Percentiles rank a stretch among this genome's conserved stretches.
These are phyloP conservation scores for Aureobasidium sp. DNA, from an alignment of 2,329 filamentous ascomycete species.

Conservation along the genomic window DNA sequence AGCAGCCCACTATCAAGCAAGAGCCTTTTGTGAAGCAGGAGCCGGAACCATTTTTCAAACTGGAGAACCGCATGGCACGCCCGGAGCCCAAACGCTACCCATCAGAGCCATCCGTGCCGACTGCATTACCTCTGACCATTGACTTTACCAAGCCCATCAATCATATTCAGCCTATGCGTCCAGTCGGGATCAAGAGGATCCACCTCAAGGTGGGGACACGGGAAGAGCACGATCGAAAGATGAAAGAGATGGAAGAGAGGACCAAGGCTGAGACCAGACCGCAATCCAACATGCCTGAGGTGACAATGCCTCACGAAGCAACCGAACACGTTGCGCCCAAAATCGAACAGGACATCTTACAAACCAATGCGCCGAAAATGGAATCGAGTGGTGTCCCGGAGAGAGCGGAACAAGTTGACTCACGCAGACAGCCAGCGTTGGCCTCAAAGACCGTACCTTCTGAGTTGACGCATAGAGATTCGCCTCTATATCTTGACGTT, in stretches of 20 bases:
- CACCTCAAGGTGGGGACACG: constrained; percentile 52
- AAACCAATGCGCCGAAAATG: rapidly evolving
- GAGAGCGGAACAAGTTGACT: background rate
- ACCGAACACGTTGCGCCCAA: background rate
- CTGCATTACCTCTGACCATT: constrained; percentile 9
- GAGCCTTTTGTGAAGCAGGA: background rate
- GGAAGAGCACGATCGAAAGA: constrained; percentile 47
- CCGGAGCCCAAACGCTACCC: constrained; percentile 2
- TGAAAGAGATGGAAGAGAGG: constrained; percentile 38
- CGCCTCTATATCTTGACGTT: background rate
- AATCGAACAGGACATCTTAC: background rate
- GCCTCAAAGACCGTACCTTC: background rate
- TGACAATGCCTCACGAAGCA: background rate
- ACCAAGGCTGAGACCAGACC: constrained; percentile 25
- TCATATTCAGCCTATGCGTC: constrained; percentile 12
- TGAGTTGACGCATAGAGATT: background rate
- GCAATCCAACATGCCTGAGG: background rate
- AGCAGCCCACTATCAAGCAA: background rate
- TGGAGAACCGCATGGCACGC: background rate
- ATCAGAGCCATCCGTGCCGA: background rate
- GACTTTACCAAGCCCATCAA: constrained; percentile 14
- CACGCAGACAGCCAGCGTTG: background rate
- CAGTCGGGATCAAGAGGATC: constrained; percentile 40
- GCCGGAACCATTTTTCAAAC: background rate
- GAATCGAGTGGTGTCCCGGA: background rate